These are phyloP conservation scores for Liriodendron chinense DNA, from an alignment of 164 flowering plant genomes.

Conservation along the genomic window DNA sequence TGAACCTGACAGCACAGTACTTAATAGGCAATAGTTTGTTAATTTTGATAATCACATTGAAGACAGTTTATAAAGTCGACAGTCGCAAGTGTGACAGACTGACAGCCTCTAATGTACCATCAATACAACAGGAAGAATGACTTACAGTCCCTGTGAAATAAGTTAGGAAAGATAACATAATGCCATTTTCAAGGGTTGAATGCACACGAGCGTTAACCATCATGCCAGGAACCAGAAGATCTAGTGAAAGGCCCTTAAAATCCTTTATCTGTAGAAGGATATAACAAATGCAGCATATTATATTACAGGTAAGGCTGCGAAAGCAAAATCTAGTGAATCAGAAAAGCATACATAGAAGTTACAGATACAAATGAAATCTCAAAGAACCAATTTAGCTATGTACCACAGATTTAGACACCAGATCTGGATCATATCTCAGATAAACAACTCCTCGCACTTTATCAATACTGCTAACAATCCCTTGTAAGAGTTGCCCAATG, in stretches of 20 bases:
- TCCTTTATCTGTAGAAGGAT: conserved; percentile 64
- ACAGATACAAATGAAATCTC: background rate
- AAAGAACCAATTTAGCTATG: conserved; percentile 9
- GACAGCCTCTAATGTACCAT: background rate
- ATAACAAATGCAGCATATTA: conserved; percentile 6
- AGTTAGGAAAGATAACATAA: conserved; percentile 84
- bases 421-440: conserved; percentile 57
- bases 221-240: conserved; percentile 95
- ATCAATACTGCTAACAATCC: conserved; percentile 73
- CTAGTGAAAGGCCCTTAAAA: conserved; percentile 83
- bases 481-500: conserved; percentile 66
- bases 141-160: conserved; percentile 97
- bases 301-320: background rate
- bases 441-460: conserved; percentile 69
- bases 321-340: background rate
- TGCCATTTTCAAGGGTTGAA: conserved; percentile 83
- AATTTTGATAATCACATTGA: background rate
- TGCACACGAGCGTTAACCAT: conserved; percentile 84
- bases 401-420: conserved; percentile 76
- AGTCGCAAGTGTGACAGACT: background rate
- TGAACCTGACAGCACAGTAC: background rate
- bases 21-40: background rate
- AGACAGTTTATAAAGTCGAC: background rate
- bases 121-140: conserved; percentile 9
- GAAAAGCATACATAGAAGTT: background rate